These are phyloP conservation scores for Septoria linicola DNA, from an alignment of 2,329 filamentous ascomycete species.

Conservation along the genomic window DNA sequence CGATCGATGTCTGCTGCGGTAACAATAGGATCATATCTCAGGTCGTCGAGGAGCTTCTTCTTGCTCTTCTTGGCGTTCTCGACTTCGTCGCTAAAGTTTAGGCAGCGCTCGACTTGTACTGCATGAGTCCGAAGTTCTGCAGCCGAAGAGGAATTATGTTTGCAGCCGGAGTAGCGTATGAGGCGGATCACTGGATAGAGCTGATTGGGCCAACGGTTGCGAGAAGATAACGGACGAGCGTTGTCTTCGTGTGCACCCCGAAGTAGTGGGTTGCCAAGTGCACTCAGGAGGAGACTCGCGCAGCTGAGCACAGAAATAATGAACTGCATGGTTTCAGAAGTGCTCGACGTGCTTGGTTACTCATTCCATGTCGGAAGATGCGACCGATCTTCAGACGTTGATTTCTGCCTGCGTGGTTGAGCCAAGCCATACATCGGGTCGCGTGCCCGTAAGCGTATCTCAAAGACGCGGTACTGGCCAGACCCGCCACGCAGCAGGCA, in stretches of 20 bases:
- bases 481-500: no score
- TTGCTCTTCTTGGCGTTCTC: neutral
- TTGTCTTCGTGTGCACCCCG: neutral
- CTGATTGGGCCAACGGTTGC: constrained; percentile 2
- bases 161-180: constrained; percentile 5
- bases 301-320: neutral
- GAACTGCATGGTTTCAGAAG: neutral
- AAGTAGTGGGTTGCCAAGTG: neutral
- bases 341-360: neutral
- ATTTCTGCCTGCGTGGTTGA: no score
- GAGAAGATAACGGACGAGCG: neutral
- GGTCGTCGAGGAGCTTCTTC: neutral
- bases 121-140: neutral
- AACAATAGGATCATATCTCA: constrained; percentile 1
- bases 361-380: no score
- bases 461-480: no score
- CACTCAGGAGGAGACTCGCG: neutral
- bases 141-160: constrained; percentile 1
- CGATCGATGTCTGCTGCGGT: constrained; percentile 8
- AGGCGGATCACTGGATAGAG: constrained; percentile 3
- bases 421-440: no score
- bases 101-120: neutral
- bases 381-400: no score
- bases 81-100: neutral
- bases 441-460: no score